Percentiles rank a stretch among this genome's conserved stretches.
These are phyloP conservation scores for Solanum hybrid DNA, from an alignment of 305 asterid genomes.

Conservation along the genomic window DNA sequence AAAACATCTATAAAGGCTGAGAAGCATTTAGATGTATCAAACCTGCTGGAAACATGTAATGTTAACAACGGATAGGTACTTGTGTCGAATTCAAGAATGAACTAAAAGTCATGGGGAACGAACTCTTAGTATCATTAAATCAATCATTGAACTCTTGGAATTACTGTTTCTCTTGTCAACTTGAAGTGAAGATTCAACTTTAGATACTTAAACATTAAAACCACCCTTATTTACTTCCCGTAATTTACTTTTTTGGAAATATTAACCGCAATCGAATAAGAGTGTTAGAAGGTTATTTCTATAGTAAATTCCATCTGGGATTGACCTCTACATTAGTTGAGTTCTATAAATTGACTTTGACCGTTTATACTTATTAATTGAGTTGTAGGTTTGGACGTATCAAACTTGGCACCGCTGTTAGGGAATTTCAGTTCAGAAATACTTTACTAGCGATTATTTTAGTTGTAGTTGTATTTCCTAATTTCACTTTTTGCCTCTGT, in stretches of 20 bases:
- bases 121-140: background rate
- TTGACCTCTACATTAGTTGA: background rate
- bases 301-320: background rate
- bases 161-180: background rate
- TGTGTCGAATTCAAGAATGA: no score
- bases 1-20: no score
- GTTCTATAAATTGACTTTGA: background rate
- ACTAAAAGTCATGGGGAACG: background rate
- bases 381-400: background rate
- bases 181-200: background rate
- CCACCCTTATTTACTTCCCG: background rate
- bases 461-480: background rate
- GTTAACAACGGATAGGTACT: background rate
- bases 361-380: background rate
- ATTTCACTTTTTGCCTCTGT: no score
- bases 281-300: background rate
- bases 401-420: background rate
- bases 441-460: background rate
- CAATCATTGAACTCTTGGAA: background rate
- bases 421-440: background rate
- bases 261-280: background rate
- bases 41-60: background rate
- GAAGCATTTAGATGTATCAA: no score
- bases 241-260: no score
- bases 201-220: background rate